Base-by-base conservation (phyloP, 2,329 filamentous ascomycete species). In the Fusarium acutatum region DNA sequence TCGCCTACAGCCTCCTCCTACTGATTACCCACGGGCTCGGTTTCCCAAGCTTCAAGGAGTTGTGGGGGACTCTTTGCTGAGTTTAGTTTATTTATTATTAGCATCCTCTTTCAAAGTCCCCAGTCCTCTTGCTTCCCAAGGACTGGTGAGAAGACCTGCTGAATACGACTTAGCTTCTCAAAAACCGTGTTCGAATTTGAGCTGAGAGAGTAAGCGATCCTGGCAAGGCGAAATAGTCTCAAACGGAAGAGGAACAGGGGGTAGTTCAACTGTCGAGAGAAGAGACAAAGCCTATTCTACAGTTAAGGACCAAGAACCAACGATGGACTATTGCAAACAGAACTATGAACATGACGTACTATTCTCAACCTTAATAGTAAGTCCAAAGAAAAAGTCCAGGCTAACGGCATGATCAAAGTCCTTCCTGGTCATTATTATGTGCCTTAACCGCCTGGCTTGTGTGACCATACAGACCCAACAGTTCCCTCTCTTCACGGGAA, bases 401-500 rank as follows among this genome's bases (percentile, higher is more conserved):
- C 32, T 26, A 49, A n/a, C 14, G 14, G 24, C 20, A 49, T 14
- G 11, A 22, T 35, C 11, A 10, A 49, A 49, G 24, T 35, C 30
- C n/a, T 46, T n/a, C n/a, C 38, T 34, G n/a, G 30, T n/a, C 13
- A 22, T 46, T 22, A 26, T 22, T 34, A 20, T 57, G n/a, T 26
- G 14, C 53, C 38, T 35, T 26, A 22, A 17, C 40, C 28, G 44
- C n/a, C 22, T 34, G 34, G 18, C 18, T n/a, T n/a, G 18, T 44
- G 24, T 38, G 6, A 38, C 20, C 28, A 46, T 30, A 38, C 26
- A 50, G 30, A 14, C 32, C 57, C n/a, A 54, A 56, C 18, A 68
- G 62, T 62, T 73, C 43, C 54, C 71, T 74, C 71, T 71, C 63
- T 47, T 44, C 71, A 49, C 63, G 71, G 30, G 71, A 60, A 50